Conservation (phyloP, 2,329 filamentous ascomycete genomes). For the Xylaria multiplex region DNA sequence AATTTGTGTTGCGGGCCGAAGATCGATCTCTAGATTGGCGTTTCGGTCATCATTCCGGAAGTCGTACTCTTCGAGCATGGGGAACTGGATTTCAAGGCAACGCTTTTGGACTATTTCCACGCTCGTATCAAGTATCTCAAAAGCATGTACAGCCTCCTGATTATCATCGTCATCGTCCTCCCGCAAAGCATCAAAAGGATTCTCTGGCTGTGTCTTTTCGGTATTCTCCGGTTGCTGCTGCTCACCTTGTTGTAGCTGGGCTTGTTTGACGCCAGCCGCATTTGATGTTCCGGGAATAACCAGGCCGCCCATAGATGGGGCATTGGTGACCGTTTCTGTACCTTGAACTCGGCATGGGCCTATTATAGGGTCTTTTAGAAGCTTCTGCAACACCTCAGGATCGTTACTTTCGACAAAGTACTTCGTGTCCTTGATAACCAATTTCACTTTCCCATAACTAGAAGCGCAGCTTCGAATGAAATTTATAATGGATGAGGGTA, state of each 20-base stretch:
- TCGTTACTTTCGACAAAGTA: conserved; percentile 95
- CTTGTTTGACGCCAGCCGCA: conserved; percentile 86
- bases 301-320: conserved; percentile 85
- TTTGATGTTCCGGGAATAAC: conserved; percentile 96
- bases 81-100: conserved; percentile 85
- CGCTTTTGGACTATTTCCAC: conserved; percentile 90
- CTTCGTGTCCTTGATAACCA: conserved; percentile 92
- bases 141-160: conserved; percentile 88
- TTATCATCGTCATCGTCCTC: conserved; percentile 89
- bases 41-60: conserved; percentile 92
- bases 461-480: conserved; percentile 85
- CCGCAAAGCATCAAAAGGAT: conserved; percentile 77
- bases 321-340: conserved; percentile 77
- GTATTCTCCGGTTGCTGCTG: conserved; percentile 59
- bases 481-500: conserved; percentile 80
- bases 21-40: conserved; percentile 90
- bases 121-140: conserved; percentile 84
- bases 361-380: conserved; percentile 87
- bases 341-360: conserved; percentile 80
- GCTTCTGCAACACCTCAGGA: conserved; percentile 82
- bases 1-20: conserved; percentile 89
- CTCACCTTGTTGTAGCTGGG: conserved; percentile 54
- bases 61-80: conserved; percentile 95
- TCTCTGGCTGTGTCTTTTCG: conserved; percentile 66
- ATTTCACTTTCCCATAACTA: conserved; percentile 94